These are phyloP conservation scores for Aspergillus spinulosporus DNA, from an alignment of 2,329 filamentous ascomycete species.

Conservation along the genomic window DNA sequence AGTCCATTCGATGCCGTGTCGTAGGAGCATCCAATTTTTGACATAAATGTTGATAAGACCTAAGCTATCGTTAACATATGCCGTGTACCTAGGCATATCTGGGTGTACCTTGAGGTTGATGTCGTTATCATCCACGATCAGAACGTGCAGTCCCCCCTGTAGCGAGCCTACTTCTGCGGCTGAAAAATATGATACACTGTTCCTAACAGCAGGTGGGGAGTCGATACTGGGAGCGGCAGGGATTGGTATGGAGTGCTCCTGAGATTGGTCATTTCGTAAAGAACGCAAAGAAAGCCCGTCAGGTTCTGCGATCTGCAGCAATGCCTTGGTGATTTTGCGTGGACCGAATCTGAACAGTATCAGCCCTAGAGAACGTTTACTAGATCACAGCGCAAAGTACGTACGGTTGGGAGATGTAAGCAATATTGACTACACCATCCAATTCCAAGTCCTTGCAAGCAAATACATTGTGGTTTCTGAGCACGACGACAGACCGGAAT, in stretches of 20 bases:
- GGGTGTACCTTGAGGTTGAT: conserved; percentile 40
- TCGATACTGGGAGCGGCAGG: conserved; percentile 18
- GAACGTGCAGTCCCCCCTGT: conserved; percentile 25
- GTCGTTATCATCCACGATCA: conserved; percentile 47
- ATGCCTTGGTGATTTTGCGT: conserved; percentile 26
- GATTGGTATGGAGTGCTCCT: conserved; percentile 18
- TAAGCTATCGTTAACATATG: conserved; percentile 7
- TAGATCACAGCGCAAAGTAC: background rate
- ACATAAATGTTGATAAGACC: conserved; percentile 41
- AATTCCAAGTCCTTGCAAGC: conserved; percentile 12
- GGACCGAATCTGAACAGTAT: conserved; percentile 28
- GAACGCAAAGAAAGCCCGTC: conserved; percentile 9
- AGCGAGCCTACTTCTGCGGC: background rate
- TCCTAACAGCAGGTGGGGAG: conserved; percentile 21
- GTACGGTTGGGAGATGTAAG: conserved; percentile 32
- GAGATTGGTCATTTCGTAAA: background rate
- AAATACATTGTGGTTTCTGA: conserved; percentile 19
- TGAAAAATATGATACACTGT: conserved; percentile 16
- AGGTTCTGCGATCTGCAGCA: conserved; percentile 18
- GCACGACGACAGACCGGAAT: conserved; percentile 26
- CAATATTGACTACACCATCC: conserved; percentile 18
- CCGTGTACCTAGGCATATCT: background rate
- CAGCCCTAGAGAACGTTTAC: background rate
- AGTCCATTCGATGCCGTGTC: conserved; percentile 42
- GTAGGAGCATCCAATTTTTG: conserved; percentile 38